A percentile compares a stretch with the other conserved stretches of the same genome.
Evolutionary conservation across 164 flowering plant genomes (phyloP).

Genomic region (Vitis amurensis): DNA sequence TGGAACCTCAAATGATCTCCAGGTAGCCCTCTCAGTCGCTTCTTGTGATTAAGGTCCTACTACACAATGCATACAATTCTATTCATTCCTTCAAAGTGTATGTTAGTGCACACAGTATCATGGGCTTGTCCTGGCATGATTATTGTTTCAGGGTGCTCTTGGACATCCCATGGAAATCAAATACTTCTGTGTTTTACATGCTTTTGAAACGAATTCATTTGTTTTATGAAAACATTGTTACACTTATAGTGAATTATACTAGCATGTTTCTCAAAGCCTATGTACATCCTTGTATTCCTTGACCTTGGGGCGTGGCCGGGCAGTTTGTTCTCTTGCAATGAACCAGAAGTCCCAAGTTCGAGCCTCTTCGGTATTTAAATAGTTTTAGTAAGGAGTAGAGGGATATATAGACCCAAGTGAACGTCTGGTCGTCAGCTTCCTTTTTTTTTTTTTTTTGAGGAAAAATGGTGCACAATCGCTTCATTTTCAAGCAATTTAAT

Average conservation of each 20-base stretch:
- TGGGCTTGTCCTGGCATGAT: background rate
- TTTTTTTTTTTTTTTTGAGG: too few relatives aligned
- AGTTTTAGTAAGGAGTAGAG: too few relatives aligned
- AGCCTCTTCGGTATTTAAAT: too few relatives aligned
- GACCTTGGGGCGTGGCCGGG: too few relatives aligned
- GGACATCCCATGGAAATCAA: background rate
- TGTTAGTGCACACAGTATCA: background rate
- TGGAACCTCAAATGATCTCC: slow-evolving; percentile 83
- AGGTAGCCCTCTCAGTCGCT: slow-evolving; percentile 70
- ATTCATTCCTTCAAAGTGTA: background rate
- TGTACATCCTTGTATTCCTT: background rate
- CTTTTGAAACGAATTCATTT: background rate
- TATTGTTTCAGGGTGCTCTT: background rate
- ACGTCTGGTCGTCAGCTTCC: too few relatives aligned
- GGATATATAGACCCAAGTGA: too few relatives aligned
- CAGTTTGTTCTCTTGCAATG: too few relatives aligned
- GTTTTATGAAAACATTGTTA: background rate
- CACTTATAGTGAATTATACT: background rate
- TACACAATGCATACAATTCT: background rate
- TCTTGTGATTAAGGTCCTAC: slow-evolving; percentile 43
- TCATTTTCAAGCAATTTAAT: too few relatives aligned
- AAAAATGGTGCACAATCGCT: too few relatives aligned
- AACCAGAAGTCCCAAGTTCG: too few relatives aligned
- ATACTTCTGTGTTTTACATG: background rate
- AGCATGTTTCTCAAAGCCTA: background rate